Percentiles rank a stretch among this genome's conserved stretches.
Conservation (phyloP, 1,139 yeast species). For the Yamadazyma buinensis region DNA sequence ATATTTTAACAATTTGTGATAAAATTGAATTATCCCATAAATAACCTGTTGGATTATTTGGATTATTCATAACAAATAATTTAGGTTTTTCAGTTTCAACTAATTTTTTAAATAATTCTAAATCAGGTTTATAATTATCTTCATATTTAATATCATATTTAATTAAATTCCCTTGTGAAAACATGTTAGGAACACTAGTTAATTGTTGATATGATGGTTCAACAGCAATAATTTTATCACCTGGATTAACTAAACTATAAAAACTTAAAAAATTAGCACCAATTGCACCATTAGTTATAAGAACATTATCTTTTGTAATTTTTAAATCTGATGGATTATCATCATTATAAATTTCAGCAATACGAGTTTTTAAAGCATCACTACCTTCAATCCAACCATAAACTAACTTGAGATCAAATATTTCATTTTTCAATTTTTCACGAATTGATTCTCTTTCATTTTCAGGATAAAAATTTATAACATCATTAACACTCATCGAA, state of each 20-base stretch:
- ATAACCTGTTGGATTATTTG: constrained; percentile 55
- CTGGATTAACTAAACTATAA: constrained; percentile 44
- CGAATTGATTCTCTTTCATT: constrained; percentile 4
- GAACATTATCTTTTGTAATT: constrained; percentile 30
- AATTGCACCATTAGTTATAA: constrained; percentile 56
- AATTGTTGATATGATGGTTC: constrained; percentile 55
- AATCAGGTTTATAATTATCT: constrained; percentile 34
- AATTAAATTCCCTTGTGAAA: constrained; percentile 36
- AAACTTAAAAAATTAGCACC: constrained; percentile 52
- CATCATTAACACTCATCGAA: constrained; percentile 39
- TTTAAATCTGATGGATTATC: constrained; percentile 13
- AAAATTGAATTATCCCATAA: constrained; percentile 37
- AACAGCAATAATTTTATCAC: constrained; percentile 48
- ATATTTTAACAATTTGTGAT: constrained; percentile 34
- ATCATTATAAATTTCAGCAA: constrained; percentile 35
- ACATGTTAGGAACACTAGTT: constrained; percentile 46
- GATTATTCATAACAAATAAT: constrained; percentile 48
- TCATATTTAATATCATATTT: constrained; percentile 28
- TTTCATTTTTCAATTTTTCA: constrained; percentile 5
- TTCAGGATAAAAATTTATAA: constrained; percentile 26
- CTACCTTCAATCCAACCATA: constrained; percentile 52
- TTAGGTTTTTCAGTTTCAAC: constrained; percentile 34
- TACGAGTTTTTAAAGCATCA: constrained; percentile 28
- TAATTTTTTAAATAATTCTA: constrained; percentile 26
- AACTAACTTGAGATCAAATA: constrained; percentile 25